Evolutionary conservation across 345 rosid species (phyloP), one percentile per base, ranked within the genome.

Genomic region (Sonneratia caseolaris): DNA sequence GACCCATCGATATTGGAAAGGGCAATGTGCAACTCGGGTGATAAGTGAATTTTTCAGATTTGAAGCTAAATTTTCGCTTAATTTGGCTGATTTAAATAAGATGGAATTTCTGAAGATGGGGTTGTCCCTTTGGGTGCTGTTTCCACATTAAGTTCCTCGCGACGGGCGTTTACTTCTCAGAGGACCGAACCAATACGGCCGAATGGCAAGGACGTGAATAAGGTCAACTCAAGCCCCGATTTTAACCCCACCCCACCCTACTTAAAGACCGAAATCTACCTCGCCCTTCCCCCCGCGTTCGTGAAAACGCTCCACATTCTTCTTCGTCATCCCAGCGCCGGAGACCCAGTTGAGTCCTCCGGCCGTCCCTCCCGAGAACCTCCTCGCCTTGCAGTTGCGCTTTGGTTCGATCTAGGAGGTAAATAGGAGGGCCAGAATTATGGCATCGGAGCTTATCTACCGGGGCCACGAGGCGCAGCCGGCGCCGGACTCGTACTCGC

Each of bases 381-480:
- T 3, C 38, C 37, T 18, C 36, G 64, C 64, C 64, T 7, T n/a
- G 11, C 32, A 5, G 35, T n/a, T 9, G n/a, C 12, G 18, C 1
- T 38, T 67, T 9, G 24, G 5, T 37, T 22, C 48, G 53, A 21
- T 68, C 70, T 11, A 5, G 47, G 13, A 4, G 69, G 40, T 22
- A 12, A 21, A 27, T 22, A 19, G 59, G 16, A 45, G 49, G 37
- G 24, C 18, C 67, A 51, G 36, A 47, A 56, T 65, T 59, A 75
- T 75, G 76, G 72, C 72, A 57, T 89, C 97, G 14, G 97, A 88
- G 89, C 87, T 92, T 70, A 88, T 83, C 42, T 85, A 79, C 83
- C 82, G 99, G 75, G 83, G 99, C 43, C 97, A 90, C 76, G 99
- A 89, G 72, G 49, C 77, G n/a, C 92, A 84, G 45, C 76, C 79